Evolutionary conservation across 2,329 filamentous ascomycete genomes (phyloP).

Genomic region (Diplodia mutila): DNA sequence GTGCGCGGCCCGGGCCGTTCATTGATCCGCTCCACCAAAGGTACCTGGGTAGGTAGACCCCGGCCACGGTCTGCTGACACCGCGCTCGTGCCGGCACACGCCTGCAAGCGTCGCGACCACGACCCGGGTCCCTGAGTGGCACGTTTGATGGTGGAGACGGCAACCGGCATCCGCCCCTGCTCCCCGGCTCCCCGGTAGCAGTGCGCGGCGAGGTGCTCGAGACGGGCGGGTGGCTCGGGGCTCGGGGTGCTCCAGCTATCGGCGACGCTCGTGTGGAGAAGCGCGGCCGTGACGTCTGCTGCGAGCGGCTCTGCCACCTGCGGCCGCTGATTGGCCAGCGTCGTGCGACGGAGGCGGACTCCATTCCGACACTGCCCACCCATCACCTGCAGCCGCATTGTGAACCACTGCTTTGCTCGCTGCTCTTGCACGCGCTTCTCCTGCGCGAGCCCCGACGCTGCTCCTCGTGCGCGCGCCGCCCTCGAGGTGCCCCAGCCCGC

Average conservation of each 20-base stretch:
- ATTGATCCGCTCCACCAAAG: slow-evolving; percentile 3
- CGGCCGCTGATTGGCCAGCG: slow-evolving; percentile 13
- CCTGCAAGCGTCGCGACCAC: background rate
- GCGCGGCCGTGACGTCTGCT: slow-evolving; percentile 4
- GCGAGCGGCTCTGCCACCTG: slow-evolving; percentile 10
- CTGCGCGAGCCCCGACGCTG: background rate
- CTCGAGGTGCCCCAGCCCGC: background rate
- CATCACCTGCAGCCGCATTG: slow-evolving; percentile 8
- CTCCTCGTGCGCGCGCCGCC: background rate
- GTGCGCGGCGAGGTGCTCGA: background rate
- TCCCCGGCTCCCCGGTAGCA: background rate
- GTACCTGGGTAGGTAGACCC: too few species aligned
- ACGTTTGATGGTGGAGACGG: background rate
- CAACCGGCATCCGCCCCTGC: background rate
- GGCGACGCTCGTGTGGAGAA: slow-evolving; percentile 14
- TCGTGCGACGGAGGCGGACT: slow-evolving; percentile 1
- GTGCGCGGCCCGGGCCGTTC: slow-evolving; percentile 10
- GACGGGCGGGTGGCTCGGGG: background rate
- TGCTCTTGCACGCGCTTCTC: slow-evolving; percentile 1
- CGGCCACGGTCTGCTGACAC: background rate
- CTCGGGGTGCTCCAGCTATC: background rate
- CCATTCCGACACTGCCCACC: slow-evolving; percentile 5
- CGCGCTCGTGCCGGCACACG: background rate
- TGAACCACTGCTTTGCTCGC: slow-evolving; percentile 11
- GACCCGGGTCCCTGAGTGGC: too few species aligned